Conservation (phyloP, 768 basidiomycete genomes). For the Boletus huronensis region DNA sequence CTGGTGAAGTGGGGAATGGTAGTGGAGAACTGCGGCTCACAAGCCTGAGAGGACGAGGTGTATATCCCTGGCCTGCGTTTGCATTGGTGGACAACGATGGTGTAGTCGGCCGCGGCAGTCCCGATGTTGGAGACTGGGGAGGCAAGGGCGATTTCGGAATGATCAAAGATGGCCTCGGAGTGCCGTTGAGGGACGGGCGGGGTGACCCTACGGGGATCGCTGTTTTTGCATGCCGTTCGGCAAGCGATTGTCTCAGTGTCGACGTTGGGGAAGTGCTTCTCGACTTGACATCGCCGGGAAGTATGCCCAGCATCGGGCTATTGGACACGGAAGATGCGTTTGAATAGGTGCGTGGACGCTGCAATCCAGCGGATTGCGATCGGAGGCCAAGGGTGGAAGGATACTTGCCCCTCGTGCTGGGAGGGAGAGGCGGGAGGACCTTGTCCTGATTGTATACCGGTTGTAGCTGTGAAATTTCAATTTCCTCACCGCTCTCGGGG, state of each 20-base stretch:
- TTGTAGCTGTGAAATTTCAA: slow-evolving; percentile 10
- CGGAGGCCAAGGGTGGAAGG: slow-evolving; percentile 17
- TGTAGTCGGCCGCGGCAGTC: slow-evolving; percentile 21
- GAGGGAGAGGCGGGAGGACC: slow-evolving; percentile 32
- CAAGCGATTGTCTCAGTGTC: slow-evolving; percentile 12
- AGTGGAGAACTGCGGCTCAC: slow-evolving; percentile 18
- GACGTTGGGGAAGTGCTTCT: slow-evolving; percentile 10
- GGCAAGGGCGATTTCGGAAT: slow-evolving; percentile 26
- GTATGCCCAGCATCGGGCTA: slow-evolving; percentile 12
- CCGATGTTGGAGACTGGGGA: slow-evolving; percentile 11
- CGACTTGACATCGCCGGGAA: slow-evolving; percentile 4
- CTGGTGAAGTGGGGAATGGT: neutral
- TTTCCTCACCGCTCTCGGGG: slow-evolving; percentile 23
- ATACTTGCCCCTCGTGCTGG: slow-evolving; percentile 13
- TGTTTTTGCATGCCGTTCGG: slow-evolving; percentile 6
- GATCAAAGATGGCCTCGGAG: slow-evolving; percentile 24
- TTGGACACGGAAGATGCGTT: slow-evolving; percentile 28
- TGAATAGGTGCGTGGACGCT: slow-evolving; percentile 35
- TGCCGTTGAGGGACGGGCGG: slow-evolving; percentile 19
- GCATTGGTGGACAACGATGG: slow-evolving; percentile 7
- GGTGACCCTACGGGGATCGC: slow-evolving; percentile 7
- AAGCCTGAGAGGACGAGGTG: slow-evolving; percentile 27
- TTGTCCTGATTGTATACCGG: slow-evolving; percentile 26
- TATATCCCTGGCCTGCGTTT: slow-evolving; percentile 13
- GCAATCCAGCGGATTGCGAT: slow-evolving; percentile 6